Evolutionary conservation across 768 basidiomycete species (phyloP).

Genomic region (Coprinopsis strossmayeri): DNA sequence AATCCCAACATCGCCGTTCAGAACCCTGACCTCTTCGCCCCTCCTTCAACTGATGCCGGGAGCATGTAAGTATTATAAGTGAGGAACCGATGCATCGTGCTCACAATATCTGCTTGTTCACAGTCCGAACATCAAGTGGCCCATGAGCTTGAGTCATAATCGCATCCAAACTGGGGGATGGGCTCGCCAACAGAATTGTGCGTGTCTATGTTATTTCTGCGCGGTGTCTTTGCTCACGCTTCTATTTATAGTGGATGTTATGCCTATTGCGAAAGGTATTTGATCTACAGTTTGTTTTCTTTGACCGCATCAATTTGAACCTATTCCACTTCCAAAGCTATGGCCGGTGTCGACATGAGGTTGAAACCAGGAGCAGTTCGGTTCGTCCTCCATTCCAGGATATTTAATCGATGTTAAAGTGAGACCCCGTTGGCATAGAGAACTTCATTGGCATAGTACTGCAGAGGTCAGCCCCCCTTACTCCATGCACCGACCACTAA

Average conservation of each 20-base stretch:
- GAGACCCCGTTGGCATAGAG: slow-evolving; percentile 22
- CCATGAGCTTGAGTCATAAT: slow-evolving; percentile 48
- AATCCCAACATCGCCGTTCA: slow-evolving; percentile 34
- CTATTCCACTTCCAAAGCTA: slow-evolving; percentile 12
- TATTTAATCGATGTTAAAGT: neutral
- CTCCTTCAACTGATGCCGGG: slow-evolving; percentile 39
- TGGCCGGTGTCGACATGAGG: slow-evolving; percentile 49
- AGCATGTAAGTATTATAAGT: slow-evolving; percentile 26
- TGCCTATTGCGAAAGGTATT: slow-evolving; percentile 46
- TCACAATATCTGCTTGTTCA: neutral
- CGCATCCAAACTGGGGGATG: slow-evolving; percentile 54
- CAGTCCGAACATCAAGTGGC: slow-evolving; percentile 50
- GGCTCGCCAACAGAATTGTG: slow-evolving; percentile 51
- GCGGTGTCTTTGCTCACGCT: neutral
- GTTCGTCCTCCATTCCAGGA: slow-evolving; percentile 17
- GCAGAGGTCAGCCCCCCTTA: slow-evolving; percentile 29
- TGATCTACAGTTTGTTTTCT: neutral
- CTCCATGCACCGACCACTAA: too few relatives aligned
- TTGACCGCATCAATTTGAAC: neutral
- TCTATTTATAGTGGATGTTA: slow-evolving; percentile 26
- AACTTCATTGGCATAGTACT: slow-evolving; percentile 50
- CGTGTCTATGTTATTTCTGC: slow-evolving; percentile 5
- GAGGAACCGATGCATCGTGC: neutral
- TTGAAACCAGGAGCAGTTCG: slow-evolving; percentile 43
- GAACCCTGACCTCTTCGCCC: slow-evolving; percentile 38